These are phyloP conservation scores for Asterophora parasitica DNA, from an alignment of 768 basidiomycete species.

Conservation along the genomic window DNA sequence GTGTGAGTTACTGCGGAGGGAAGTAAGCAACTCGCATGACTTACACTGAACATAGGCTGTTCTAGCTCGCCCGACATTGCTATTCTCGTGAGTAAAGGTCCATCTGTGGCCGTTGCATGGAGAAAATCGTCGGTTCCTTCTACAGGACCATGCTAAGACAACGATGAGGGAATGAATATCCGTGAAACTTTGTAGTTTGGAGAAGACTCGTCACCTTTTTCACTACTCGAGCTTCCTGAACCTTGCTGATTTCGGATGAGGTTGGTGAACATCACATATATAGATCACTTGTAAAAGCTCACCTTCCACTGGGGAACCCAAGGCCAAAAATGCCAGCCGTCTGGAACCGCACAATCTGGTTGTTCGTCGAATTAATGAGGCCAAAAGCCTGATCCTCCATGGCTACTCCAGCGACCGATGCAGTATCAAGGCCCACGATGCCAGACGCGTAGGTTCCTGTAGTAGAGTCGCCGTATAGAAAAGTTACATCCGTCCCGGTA, in stretches of 20 bases:
- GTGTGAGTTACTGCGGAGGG: not conserved
- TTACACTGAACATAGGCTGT: conserved; percentile 46
- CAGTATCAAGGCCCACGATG: conserved; percentile 47
- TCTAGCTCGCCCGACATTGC: conserved; percentile 37
- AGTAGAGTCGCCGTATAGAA: conserved; percentile 62
- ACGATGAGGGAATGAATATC: not conserved
- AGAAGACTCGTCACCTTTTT: conserved; percentile 13
- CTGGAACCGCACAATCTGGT: conserved; percentile 47
- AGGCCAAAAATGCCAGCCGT: conserved; percentile 64
- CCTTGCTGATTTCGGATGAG: conserved; percentile 24
- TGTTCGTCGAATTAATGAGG: conserved; percentile 54
- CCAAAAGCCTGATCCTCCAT: conserved; percentile 50
- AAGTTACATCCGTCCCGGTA: conserved; percentile 32
- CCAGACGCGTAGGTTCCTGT: conserved; percentile 62
- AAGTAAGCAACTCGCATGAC: not conserved
- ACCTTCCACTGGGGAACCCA: conserved; percentile 67
- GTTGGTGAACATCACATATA: not conserved
- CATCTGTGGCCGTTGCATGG: conserved; percentile 29
- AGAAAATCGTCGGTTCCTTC: conserved; percentile 33
- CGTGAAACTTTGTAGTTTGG: too few relatives aligned
- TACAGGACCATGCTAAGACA: conserved; percentile 17
- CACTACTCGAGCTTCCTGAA: conserved; percentile 30
- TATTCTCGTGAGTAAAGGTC: conserved; percentile 45
- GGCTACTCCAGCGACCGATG: conserved; percentile 49
- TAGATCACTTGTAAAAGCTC: conserved; percentile 3